Conservation (phyloP, 352 stramenopile genomes). For the Phytophthora pluvialis region DNA sequence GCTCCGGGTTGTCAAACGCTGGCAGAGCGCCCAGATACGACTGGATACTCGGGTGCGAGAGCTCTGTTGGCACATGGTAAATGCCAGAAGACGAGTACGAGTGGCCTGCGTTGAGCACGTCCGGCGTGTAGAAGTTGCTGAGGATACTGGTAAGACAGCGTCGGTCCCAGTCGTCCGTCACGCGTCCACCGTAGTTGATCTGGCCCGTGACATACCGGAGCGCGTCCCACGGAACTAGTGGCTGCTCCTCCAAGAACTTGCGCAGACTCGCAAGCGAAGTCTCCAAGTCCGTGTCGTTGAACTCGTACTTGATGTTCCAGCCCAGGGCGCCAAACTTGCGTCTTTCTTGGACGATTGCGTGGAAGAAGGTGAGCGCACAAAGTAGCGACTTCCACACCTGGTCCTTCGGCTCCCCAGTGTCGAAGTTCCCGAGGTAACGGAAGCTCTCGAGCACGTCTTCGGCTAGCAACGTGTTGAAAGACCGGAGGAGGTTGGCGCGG, state of each 20-base stretch:
- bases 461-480: conserved; percentile 88
- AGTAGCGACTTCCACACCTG: conserved; percentile 92
- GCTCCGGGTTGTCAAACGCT: conserved; percentile 89
- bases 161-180: conserved; percentile 96
- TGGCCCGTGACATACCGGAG: conserved; percentile 94
- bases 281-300: conserved; percentile 96
- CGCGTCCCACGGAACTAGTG: conserved; percentile 92
- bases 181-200: conserved; percentile 96
- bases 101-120: conserved; percentile 80
- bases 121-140: conserved; percentile 89
- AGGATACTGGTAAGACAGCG: conserved; percentile 94
- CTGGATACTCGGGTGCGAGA: conserved; percentile 62
- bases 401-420: conserved; percentile 66
- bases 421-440: conserved; percentile 56
- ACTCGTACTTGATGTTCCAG: conserved; percentile 97
- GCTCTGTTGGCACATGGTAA: conserved; percentile 83
- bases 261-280: conserved; percentile 91
- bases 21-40: conserved; percentile 88
- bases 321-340: conserved; percentile 94
- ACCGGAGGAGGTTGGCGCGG: conserved; percentile 88
- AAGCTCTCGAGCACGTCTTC: conserved; percentile 76
- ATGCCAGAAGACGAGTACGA: conserved; percentile 88
- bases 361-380: conserved; percentile 92
- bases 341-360: conserved; percentile 94
- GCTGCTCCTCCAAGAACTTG: conserved; percentile 93